A percentile compares a stretch with the other conserved stretches of the same genome.
Conservation (phyloP, 768 basidiomycete genomes). For the Lactarius hengduanensis region DNA sequence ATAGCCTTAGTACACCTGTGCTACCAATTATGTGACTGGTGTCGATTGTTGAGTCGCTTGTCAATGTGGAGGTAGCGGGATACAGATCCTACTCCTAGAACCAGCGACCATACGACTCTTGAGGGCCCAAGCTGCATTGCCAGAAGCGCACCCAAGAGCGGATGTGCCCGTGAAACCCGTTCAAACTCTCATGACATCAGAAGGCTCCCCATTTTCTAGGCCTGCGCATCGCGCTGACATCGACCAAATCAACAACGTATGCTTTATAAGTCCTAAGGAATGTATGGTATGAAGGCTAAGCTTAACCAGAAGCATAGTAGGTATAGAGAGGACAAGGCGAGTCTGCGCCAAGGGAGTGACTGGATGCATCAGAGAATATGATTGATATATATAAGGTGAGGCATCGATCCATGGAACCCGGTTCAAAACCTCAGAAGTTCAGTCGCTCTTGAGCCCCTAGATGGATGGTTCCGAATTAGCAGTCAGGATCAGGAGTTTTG, state of each 20-base stretch:
- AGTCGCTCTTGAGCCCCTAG: constrained; percentile 8
- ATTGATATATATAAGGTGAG: not conserved
- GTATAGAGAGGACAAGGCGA: not conserved
- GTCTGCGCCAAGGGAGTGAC: not conserved
- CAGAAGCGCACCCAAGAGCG: not conserved
- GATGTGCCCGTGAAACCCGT: not conserved
- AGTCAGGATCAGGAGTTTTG: constrained; percentile 2
- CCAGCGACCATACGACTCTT: not conserved
- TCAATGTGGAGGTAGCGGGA: not conserved
- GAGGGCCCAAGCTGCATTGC: not conserved
- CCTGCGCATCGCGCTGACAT: not conserved
- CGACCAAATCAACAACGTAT: not conserved
- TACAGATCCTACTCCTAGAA: not conserved
- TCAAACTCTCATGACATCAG: not conserved
- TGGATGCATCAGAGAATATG: not conserved
- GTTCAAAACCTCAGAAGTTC: not conserved
- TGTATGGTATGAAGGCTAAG: constrained; percentile 1
- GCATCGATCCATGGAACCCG: not conserved
- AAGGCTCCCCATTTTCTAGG: not conserved
- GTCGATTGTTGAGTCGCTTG: not conserved
- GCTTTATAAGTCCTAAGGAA: not conserved
- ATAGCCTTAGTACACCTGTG: not conserved
- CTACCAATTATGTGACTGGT: not conserved
- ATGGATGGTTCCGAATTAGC: not conserved
- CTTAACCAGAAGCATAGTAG: not conserved